Conservation (phyloP, 1,284 basidiomycete species). For the Meira miltonrushii region DNA sequence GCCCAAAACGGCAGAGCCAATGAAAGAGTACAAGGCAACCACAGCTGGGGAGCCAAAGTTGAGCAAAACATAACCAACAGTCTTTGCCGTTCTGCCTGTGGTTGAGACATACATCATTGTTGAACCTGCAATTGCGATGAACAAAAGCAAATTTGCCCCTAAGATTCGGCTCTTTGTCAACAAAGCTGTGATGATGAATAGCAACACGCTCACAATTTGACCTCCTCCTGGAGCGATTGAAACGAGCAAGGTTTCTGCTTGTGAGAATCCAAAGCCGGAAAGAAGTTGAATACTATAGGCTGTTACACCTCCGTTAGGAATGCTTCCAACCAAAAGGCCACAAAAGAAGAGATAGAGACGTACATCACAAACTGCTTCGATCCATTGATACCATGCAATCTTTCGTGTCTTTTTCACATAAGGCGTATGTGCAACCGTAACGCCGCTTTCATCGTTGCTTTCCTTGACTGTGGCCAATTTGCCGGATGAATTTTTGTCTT, state of each 20-base stretch:
- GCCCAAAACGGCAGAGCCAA: neutral
- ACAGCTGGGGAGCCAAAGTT: slow-evolving; percentile 8
- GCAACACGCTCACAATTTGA: neutral
- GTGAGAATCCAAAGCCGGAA: slow-evolving; percentile 1
- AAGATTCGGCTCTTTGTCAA: neutral
- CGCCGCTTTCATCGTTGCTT: no score
- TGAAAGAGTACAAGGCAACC: slow-evolving; percentile 7
- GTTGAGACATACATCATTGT: neutral
- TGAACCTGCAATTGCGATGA: neutral
- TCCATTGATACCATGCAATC: slow-evolving; percentile 1
- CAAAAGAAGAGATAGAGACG: slow-evolving; percentile 5
- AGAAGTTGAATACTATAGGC: slow-evolving; percentile 6
- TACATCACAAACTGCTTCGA: slow-evolving; percentile 1
- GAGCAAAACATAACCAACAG: slow-evolving; percentile 6
- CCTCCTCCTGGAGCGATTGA: neutral
- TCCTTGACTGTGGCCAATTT: neutral
- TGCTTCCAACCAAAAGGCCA: neutral
- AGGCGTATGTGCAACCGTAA: slow-evolving; percentile 16
- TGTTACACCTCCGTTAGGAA: slow-evolving; percentile 10
- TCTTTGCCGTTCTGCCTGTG: neutral
- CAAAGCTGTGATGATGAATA: neutral
- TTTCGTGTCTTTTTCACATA: neutral
- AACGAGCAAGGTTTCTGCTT: neutral
- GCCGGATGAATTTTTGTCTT: neutral
- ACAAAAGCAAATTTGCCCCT: neutral